Conservation (phyloP, 2,329 filamentous ascomycete genomes). For the Ophiostoma novo-ulmi region DNA sequence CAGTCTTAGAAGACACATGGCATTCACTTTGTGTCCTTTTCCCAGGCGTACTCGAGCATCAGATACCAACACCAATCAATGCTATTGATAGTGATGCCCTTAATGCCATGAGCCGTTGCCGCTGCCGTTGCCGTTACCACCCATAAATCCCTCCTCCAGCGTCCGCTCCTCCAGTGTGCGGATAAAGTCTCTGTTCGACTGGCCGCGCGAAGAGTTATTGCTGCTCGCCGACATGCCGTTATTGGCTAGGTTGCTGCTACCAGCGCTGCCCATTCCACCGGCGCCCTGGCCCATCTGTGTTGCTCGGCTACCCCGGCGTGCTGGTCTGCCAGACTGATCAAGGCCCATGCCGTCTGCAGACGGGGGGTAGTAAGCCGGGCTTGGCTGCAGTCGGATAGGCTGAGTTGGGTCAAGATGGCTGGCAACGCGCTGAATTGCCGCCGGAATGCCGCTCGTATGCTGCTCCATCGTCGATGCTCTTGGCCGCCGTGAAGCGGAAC, state of each 20-base stretch:
- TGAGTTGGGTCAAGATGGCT: conserved; percentile 93
- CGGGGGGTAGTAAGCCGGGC: conserved; percentile 94
- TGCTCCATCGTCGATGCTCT: conserved; percentile 95
- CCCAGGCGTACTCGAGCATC: background rate
- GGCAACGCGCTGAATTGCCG: conserved; percentile 87
- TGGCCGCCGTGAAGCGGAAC: conserved; percentile 72
- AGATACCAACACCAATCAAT: background rate
- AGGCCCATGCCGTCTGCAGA: conserved; percentile 74
- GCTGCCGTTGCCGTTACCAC: conserved; percentile 46
- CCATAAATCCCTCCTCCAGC: conserved; percentile 85
- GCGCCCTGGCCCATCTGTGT: conserved; percentile 51
- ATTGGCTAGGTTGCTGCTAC: conserved; percentile 5
- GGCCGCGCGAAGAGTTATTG: conserved; percentile 5
- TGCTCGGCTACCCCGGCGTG: conserved; percentile 70
- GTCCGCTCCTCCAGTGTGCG: conserved; percentile 91
- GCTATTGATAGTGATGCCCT: background rate
- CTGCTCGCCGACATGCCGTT: conserved; percentile 13
- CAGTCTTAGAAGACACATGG: background rate
- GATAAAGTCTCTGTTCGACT: conserved; percentile 76
- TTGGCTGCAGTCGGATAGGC: conserved; percentile 89
- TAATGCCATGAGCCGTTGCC: conserved; percentile 59
- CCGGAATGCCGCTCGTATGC: conserved; percentile 85
- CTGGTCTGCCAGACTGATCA: conserved; percentile 52
- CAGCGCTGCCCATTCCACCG: conserved; percentile 9
- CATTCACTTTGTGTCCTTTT: background rate